A percentile compares a stretch with the other conserved stretches of the same genome.
These are phyloP conservation scores for Agastache rugosa DNA, from an alignment of 257 asterid genomes.

Conservation along the genomic window DNA sequence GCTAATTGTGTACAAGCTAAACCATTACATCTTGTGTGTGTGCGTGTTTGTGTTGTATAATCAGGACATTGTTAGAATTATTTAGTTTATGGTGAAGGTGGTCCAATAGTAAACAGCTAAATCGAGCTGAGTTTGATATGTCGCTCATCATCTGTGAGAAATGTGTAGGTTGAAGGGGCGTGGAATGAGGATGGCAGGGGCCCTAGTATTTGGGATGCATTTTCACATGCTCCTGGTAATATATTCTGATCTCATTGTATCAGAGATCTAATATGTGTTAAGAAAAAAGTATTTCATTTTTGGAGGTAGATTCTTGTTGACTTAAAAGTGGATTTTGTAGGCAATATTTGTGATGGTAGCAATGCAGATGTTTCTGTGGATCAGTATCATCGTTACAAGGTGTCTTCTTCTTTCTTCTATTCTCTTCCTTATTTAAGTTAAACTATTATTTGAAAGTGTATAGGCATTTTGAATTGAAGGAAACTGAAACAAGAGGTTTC, in stretches of 20 bases:
- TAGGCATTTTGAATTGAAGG: slow-evolving; percentile 13
- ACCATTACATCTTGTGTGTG: neutral
- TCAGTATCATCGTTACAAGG: slow-evolving; percentile 64
- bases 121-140: neutral
- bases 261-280: neutral
- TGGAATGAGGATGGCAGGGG: slow-evolving; percentile 57
- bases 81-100: neutral
- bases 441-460: slow-evolving; percentile 5
- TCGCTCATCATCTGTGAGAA: slow-evolving; percentile 13
- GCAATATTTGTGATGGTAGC: slow-evolving; percentile 60
- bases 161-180: slow-evolving; percentile 57
- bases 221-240: slow-evolving; percentile 52
- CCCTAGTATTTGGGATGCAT: slow-evolving; percentile 63
- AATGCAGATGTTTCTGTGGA: slow-evolving; percentile 59
- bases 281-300: neutral
- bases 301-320: slow-evolving; percentile 13
- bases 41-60: neutral
- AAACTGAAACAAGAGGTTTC: neutral
- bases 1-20: neutral
- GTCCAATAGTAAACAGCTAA: neutral
- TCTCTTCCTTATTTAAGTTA: slow-evolving; percentile 10
- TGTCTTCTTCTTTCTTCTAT: slow-evolving; percentile 26
- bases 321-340: slow-evolving; percentile 38
- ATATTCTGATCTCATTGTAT: neutral
- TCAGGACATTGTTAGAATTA: neutral